Conservation (phyloP, 1,139 yeast genomes). For the Suhomyces yuchorum region DNA sequence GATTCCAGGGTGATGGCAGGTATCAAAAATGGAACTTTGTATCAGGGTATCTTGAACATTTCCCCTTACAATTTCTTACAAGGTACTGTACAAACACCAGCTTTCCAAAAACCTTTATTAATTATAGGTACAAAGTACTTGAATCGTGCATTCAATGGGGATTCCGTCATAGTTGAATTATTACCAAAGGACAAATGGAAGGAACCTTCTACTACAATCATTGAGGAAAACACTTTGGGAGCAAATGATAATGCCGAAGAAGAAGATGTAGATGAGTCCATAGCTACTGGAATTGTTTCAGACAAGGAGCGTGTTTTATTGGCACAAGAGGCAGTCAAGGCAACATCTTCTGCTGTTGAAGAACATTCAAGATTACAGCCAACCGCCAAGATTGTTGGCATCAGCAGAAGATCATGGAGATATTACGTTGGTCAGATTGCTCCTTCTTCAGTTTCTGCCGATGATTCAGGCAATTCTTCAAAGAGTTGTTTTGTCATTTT, state of each 20-base stretch:
- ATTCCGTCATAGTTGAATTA: conserved; percentile 86
- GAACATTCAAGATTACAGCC: conserved; percentile 63
- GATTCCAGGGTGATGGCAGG: conserved; percentile 89
- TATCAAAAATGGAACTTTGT: conserved; percentile 78
- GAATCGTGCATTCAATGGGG: conserved; percentile 91
- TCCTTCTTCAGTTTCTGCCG: conserved; percentile 67
- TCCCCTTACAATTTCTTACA: conserved; percentile 88
- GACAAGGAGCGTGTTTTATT: conserved; percentile 76
- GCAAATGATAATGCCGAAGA: conserved; percentile 63
- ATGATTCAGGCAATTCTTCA: conserved; percentile 58
- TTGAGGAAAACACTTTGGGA: conserved; percentile 71
- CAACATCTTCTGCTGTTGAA: conserved; percentile 37
- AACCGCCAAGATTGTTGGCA: conserved; percentile 89
- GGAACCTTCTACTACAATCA: conserved; percentile 73
- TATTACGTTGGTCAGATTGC: conserved; percentile 94
- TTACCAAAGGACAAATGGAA: conserved; percentile 89
- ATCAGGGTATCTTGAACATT: conserved; percentile 80
- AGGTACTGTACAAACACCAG: conserved; percentile 74
- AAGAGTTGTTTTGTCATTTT: conserved; percentile 82
- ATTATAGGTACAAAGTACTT: conserved; percentile 80
- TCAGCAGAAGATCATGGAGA: conserved; percentile 92
- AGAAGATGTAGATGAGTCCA: conserved; percentile 45
- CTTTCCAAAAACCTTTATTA: conserved; percentile 80
- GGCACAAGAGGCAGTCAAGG: conserved; percentile 77
- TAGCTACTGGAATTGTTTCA: conserved; percentile 48